These are phyloP conservation scores for Gossypium trilobum DNA, from an alignment of 441 rosid genomes.

Conservation along the genomic window DNA sequence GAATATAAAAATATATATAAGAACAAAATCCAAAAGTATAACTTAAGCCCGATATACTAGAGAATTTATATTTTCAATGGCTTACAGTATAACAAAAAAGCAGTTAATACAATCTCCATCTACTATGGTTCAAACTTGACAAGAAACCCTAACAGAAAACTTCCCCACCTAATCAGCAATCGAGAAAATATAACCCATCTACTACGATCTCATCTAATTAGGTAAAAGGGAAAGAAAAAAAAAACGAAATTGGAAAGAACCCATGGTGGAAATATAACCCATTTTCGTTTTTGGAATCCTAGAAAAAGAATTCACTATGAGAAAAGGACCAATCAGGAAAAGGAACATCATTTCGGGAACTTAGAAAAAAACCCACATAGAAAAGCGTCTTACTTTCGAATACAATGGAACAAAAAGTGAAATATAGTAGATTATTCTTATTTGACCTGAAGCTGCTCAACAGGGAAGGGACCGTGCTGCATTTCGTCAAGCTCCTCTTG, in stretches of 20 bases:
- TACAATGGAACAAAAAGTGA: not conserved
- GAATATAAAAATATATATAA: not conserved
- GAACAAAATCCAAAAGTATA: not conserved
- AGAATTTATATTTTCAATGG: not conserved
- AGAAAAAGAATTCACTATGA: not conserved
- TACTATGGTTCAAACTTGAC: not conserved
- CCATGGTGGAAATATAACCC: slow-evolving; percentile 11
- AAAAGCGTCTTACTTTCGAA: slow-evolving; percentile 1
- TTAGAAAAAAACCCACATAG: not conserved
- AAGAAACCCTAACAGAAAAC: not conserved
- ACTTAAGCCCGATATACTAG: not conserved
- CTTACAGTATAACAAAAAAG: not conserved
- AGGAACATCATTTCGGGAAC: not conserved
- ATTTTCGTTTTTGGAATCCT: not conserved
- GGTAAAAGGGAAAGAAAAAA: not conserved
- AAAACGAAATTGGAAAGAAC: not conserved
- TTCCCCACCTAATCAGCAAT: not conserved
- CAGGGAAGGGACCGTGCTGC: slow-evolving; percentile 78
- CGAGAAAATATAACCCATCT: too few relatives aligned
- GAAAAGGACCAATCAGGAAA: not conserved
- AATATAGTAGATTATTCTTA: not conserved
- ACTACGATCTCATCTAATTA: not conserved
- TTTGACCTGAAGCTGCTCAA: slow-evolving; percentile 86
- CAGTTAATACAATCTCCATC: not conserved
- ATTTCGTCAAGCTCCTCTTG: slow-evolving; percentile 52